Evolutionary conservation across 2,329 filamentous ascomycete genomes (phyloP).

Genomic region (Knoxdaviesia proteae): DNA sequence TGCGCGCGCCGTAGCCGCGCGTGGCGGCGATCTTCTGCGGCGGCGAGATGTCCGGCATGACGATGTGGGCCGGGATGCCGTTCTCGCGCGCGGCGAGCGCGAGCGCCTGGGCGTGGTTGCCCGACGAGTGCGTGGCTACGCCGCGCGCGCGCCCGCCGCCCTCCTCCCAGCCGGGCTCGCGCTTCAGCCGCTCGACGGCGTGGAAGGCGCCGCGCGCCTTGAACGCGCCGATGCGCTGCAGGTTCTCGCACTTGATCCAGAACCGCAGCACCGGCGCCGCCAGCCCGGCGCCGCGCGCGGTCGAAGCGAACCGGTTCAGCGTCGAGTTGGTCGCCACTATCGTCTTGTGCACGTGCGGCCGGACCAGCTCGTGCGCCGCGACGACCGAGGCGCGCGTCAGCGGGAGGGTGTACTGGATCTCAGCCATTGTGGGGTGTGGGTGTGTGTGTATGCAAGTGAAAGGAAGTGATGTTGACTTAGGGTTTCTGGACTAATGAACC

Average conservation of each 20-base stretch:
- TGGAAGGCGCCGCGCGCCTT: constrained; percentile 85
- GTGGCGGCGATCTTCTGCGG: constrained; percentile 79
- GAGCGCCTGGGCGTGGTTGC: constrained; percentile 88
- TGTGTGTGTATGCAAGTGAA: background rate
- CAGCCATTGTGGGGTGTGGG: constrained; percentile 22
- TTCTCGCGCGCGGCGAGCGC: constrained; percentile 61
- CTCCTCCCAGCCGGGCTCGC: constrained; percentile 37
- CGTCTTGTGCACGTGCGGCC: constrained; percentile 59
- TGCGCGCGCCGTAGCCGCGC: constrained; percentile 49
- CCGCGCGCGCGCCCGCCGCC: constrained; percentile 40
- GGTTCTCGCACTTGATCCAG: constrained; percentile 93
- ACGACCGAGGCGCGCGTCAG: constrained; percentile 54
- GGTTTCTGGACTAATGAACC: too few relatives aligned
- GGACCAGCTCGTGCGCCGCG: constrained; percentile 52
- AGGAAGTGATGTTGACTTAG: too few relatives aligned
- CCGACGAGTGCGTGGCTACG: constrained; percentile 78
- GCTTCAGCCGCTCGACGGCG: constrained; percentile 49
- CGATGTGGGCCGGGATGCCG: constrained; percentile 60
- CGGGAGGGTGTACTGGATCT: constrained; percentile 32
- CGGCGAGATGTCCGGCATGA: constrained; percentile 77
- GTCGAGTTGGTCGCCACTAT: constrained; percentile 65
- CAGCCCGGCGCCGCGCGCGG: constrained; percentile 35
- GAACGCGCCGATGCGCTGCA: constrained; percentile 80
- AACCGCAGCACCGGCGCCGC: constrained; percentile 48
- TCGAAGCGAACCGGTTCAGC: constrained; percentile 54